Evolutionary conservation across 116 monocot species (phyloP).

Genomic region (Iris pallida): DNA sequence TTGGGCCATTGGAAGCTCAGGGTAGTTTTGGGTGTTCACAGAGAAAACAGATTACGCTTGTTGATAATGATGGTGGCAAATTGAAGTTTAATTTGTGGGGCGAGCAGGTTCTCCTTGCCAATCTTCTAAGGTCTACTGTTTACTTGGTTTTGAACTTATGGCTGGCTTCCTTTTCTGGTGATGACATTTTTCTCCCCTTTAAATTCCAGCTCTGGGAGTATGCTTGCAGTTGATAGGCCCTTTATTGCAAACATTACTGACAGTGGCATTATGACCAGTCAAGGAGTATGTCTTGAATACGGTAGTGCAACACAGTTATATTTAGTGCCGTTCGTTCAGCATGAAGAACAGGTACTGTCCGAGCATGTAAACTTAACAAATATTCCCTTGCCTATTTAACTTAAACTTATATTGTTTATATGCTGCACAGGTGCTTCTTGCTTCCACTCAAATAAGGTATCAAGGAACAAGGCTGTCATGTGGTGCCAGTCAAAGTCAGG

Average conservation of each 20-base stretch:
- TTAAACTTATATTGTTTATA: slow-evolving; percentile 8
- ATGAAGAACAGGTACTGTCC: slow-evolving; percentile 66
- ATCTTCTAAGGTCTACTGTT: slow-evolving; percentile 68
- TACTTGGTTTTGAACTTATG: neutral
- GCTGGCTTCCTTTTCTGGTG: neutral
- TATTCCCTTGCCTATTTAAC: slow-evolving; percentile 8
- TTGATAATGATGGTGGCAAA: slow-evolving; percentile 67
- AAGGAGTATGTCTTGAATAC: slow-evolving; percentile 82
- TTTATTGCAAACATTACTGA: slow-evolving; percentile 46
- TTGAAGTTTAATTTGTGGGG: slow-evolving; percentile 93
- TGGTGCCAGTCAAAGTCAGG: slow-evolving; percentile 28
- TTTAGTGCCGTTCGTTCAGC: slow-evolving; percentile 72
- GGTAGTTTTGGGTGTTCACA: slow-evolving; percentile 38
- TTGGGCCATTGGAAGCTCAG: slow-evolving; percentile 60
- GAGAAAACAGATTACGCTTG: slow-evolving; percentile 59
- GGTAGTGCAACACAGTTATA: slow-evolving; percentile 92
- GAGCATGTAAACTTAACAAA: slow-evolving; percentile 8
- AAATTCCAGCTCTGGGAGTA: slow-evolving; percentile 78
- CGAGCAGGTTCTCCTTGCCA: slow-evolving; percentile 81
- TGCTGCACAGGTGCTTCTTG: slow-evolving; percentile 53
- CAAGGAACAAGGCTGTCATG: slow-evolving; percentile 34
- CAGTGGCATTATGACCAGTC: slow-evolving; percentile 25
- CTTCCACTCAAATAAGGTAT: slow-evolving; percentile 67
- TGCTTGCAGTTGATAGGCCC: slow-evolving; percentile 89
- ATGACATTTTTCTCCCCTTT: slow-evolving; percentile 5